phyloP scores from a whole-genome alignment of 73 alveolate genomes.

The Uronychia setigera region DNA sequence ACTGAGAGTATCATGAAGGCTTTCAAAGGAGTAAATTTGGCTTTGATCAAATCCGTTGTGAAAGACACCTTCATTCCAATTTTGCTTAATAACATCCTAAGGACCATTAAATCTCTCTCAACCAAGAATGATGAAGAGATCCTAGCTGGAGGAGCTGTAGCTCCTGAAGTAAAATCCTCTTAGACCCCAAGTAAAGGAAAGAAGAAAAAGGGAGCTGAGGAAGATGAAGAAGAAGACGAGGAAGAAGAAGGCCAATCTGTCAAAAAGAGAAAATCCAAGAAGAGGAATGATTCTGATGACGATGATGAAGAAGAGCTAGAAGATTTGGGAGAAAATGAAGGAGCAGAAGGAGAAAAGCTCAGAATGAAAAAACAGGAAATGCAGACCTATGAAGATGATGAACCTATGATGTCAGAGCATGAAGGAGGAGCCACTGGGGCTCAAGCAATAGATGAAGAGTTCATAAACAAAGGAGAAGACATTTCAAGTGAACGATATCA shows the following conservation, averaged over 20 bases:
- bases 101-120: conserved; percentile 25
- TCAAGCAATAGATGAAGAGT: neutral
- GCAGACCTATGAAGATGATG: conserved; percentile 68
- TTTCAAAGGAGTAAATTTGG: neutral
- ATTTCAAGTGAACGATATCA: neutral
- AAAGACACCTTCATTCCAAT: neutral
- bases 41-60: neutral
- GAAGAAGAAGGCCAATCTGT: conserved; percentile 73
- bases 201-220: conserved; percentile 27
- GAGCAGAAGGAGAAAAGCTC: conserved; percentile 39
- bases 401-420: neutral
- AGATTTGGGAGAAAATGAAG: conserved; percentile 11
- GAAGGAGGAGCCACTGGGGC: neutral
- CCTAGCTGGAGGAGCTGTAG: conserved; percentile 44
- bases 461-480: neutral
- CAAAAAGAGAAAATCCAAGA: conserved; percentile 44
- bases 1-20: neutral
- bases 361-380: conserved; percentile 37
- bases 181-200: conserved; percentile 10
- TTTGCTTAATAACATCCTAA: neutral
- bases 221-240: conserved; percentile 52
- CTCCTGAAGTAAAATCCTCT: too few species aligned
- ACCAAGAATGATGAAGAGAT: conserved; percentile 64
- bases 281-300: conserved; percentile 8
- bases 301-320: conserved; percentile 68